phyloP scores from a whole-genome alignment of 495 filamentous ascomycete genomes.

The Letharia columbiana region DNA sequence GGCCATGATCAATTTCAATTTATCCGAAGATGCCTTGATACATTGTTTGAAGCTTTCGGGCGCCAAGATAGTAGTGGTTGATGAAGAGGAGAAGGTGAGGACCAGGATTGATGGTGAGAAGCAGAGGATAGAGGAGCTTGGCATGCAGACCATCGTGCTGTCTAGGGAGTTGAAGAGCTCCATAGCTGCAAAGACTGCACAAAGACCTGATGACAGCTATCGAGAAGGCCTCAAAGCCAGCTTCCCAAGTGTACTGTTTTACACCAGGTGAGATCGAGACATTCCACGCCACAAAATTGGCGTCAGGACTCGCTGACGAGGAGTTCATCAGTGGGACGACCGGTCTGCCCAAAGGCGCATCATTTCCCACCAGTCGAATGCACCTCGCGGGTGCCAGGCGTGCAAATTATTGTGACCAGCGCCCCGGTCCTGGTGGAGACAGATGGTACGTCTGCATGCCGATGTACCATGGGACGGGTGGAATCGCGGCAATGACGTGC shows the following conservation, averaged over 20 bases:
- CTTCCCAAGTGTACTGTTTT: constrained; percentile 54
- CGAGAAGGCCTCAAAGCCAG: constrained; percentile 38
- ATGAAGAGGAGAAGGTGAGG: constrained; percentile 48
- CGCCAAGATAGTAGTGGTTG: constrained; percentile 54
- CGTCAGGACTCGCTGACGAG: neutral
- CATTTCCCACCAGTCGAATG: constrained; percentile 41
- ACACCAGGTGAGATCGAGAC: constrained; percentile 43
- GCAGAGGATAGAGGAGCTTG: constrained; percentile 42
- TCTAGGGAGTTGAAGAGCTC: constrained; percentile 38
- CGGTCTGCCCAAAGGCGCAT: constrained; percentile 54
- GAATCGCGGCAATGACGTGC: constrained; percentile 44
- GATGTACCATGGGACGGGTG: constrained; percentile 69
- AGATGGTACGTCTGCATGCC: constrained; percentile 75
- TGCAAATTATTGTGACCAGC: constrained; percentile 22
- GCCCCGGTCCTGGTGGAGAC: constrained; percentile 40
- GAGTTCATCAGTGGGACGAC: constrained; percentile 47
- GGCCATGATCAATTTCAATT: constrained; percentile 65
- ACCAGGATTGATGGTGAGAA: constrained; percentile 48
- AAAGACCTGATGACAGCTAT: constrained; percentile 42
- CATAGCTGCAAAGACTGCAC: constrained; percentile 41
- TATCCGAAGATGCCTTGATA: constrained; percentile 54
- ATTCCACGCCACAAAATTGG: neutral
- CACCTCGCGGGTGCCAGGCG: constrained; percentile 29
- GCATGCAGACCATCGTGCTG: constrained; percentile 46
- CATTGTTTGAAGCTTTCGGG: constrained; percentile 59